Base-by-base conservation (phyloP, 2,329 filamentous ascomycete genomes). In the Penicillium sp. region DNA sequence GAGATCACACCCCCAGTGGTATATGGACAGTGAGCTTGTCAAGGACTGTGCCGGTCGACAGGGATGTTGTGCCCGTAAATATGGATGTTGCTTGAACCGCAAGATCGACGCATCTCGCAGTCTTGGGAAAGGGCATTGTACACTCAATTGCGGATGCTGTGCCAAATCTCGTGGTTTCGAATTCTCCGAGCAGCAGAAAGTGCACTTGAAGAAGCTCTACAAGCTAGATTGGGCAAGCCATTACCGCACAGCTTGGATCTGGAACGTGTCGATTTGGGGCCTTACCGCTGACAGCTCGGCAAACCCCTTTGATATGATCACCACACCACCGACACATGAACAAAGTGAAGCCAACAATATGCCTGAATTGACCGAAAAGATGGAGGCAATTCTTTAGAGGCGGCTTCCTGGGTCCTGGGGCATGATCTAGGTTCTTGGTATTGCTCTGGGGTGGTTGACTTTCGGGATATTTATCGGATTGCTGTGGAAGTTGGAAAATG, bases 1-100 rank as follows among this genome's bases (percentile, higher is more conserved):
- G 54, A 49, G 50, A 16, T 54, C 54, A 54, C 46, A 54, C 43
- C 42, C 50, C 21, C 34, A 22, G n/a, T 56, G 54, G 54, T 54
- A 56, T 45, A 53, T 56, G 44, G 46, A 56, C 21, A 27, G 36
- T 40, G 34, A 36, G 3, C n/a, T 56, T 29, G 5, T 53, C 4
- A 40, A 50, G 32, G 51, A 56, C 40, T 54, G 54, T 10, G 31
- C 18, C 4, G 27, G 42, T 9, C 31, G 13, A 13, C 10, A 21
- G 7, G 54, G 54, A 11, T 56, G 51, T 29, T 56, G 54, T 40
- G 14, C 27, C 21, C 44, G 49, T 18, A 22, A 2, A 4, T 39
- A 32, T 39, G 46, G 36, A 5, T 48, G 46, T 22, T 48, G 46
- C 27, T 6, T 31, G 4, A 47, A 47, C 21, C 46, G 46, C 36